Percentiles rank a stretch among this genome's conserved stretches.
phyloP scores from a whole-genome alignment of 1,284 basidiomycete species.

The Ceratobasidium sp. region DNA sequence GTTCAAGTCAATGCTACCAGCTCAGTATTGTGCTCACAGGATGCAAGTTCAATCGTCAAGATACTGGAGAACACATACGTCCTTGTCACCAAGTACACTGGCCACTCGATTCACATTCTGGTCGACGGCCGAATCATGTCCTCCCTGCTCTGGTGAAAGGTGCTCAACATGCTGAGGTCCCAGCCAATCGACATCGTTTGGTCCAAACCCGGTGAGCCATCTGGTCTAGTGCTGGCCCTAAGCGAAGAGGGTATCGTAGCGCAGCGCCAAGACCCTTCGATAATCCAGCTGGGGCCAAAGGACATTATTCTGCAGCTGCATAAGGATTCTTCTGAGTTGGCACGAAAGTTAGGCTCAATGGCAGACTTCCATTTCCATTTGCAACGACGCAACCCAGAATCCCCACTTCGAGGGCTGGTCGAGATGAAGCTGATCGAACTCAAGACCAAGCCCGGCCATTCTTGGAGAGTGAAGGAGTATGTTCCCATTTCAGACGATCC shows the following conservation, averaged over 20 bases:
- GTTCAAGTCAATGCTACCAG: not conserved
- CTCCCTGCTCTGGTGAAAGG: conserved; percentile 3
- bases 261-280: not conserved
- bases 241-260: not conserved
- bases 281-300: not conserved
- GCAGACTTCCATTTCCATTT: conserved; percentile 39
- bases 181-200: not conserved
- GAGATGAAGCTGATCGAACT: conserved; percentile 32
- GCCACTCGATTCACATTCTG: conserved; percentile 18
- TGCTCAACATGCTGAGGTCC: not conserved
- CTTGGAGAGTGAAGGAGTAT: too few relatives aligned
- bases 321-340: too few relatives aligned
- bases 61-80: conserved; percentile 23
- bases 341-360: not conserved
- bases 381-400: conserved; percentile 12
- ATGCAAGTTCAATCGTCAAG: not conserved
- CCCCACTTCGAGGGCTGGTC: conserved; percentile 10
- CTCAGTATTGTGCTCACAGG: not conserved
- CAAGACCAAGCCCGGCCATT: not conserved
- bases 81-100: conserved; percentile 30
- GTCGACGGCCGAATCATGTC: conserved; percentile 7
- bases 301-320: not conserved
- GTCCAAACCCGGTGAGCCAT: conserved; percentile 20
- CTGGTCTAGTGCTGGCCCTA: conserved; percentile 9
- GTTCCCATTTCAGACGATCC: not conserved